A percentile compares a stretch with the other conserved stretches of the same genome.
Conservation (phyloP, 768 basidiomycete species). For the Mycena venus region DNA sequence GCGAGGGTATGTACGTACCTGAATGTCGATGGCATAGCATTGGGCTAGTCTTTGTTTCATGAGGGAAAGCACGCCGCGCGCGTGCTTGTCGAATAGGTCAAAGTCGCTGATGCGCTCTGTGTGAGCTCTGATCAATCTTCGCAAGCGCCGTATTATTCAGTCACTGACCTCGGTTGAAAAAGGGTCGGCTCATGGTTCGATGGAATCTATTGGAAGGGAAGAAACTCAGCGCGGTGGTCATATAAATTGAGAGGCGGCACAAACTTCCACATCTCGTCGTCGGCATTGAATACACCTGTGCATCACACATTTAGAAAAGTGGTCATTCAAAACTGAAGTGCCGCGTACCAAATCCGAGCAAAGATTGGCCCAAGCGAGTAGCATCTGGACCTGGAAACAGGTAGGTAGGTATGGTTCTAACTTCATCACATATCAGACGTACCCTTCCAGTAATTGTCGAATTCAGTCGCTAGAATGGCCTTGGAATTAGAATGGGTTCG, state of each 20-base stretch:
- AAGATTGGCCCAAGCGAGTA: not conserved
- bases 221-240: not conserved
- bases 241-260: not conserved
- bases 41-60: conserved; percentile 5
- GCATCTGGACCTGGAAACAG: not conserved
- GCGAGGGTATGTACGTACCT: too few relatives aligned
- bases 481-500: not conserved
- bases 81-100: conserved; percentile 19
- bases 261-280: conserved; percentile 26
- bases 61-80: not conserved
- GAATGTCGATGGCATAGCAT: conserved; percentile 13
- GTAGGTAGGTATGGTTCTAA: not conserved
- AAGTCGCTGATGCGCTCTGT: conserved; percentile 29
- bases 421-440: not conserved
- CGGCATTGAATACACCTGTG: conserved; percentile 22
- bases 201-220: conserved; percentile 11
- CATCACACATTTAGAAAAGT: not conserved
- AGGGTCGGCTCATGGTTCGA: conserved; percentile 16
- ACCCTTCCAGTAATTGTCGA: conserved; percentile 24
- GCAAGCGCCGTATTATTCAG: too few relatives aligned
- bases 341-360: conserved; percentile 21
- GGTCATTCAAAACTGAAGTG: too few relatives aligned
- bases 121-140: not conserved
- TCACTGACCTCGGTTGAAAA: conserved; percentile 18
- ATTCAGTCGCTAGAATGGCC: conserved; percentile 23